Conservation (phyloP, 352 stramenopile species). For the Phytophthora pistaciae region DNA sequence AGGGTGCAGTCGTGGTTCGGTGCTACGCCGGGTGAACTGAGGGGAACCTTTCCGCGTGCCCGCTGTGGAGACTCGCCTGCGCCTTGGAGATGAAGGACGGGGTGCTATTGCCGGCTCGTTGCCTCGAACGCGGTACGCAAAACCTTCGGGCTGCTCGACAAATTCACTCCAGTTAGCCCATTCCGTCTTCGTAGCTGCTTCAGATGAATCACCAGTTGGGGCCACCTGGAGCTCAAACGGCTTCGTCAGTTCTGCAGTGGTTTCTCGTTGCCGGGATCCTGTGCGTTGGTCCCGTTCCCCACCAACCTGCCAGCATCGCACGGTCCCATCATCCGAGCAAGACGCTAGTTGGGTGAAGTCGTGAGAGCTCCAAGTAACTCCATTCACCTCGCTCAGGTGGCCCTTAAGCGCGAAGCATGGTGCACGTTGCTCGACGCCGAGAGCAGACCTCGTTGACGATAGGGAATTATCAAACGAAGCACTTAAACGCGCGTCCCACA, state of each 20-base stretch:
- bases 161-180: slow-evolving; percentile 52
- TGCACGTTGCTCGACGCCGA: slow-evolving; percentile 15
- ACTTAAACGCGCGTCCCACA: slow-evolving; percentile 57
- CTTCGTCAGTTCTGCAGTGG: background rate
- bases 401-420: slow-evolving; percentile 65
- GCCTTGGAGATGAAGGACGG: slow-evolving; percentile 11
- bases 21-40: slow-evolving; percentile 33
- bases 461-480: slow-evolving; percentile 12
- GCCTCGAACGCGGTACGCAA: slow-evolving; percentile 37
- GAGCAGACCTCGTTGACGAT: slow-evolving; percentile 2
- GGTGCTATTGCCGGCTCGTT: slow-evolving; percentile 8
- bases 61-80: slow-evolving; percentile 5
- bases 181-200: slow-evolving; percentile 10
- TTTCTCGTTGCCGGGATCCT: background rate
- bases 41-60: slow-evolving; percentile 25
- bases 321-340: slow-evolving; percentile 73
- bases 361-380: slow-evolving; percentile 60
- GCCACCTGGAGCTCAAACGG: slow-evolving; percentile 28
- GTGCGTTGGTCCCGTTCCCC: slow-evolving; percentile 3
- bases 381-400: slow-evolving; percentile 73
- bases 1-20: slow-evolving; percentile 31
- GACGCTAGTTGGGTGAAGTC: slow-evolving; percentile 66
- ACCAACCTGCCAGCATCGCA: slow-evolving; percentile 54
- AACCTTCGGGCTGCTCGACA: slow-evolving; percentile 38
- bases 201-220: background rate